A percentile compares a stretch with the other conserved stretches of the same genome.
These are phyloP conservation scores for Pythium monospermum DNA, from an alignment of 352 stramenopile species.

Conservation along the genomic window DNA sequence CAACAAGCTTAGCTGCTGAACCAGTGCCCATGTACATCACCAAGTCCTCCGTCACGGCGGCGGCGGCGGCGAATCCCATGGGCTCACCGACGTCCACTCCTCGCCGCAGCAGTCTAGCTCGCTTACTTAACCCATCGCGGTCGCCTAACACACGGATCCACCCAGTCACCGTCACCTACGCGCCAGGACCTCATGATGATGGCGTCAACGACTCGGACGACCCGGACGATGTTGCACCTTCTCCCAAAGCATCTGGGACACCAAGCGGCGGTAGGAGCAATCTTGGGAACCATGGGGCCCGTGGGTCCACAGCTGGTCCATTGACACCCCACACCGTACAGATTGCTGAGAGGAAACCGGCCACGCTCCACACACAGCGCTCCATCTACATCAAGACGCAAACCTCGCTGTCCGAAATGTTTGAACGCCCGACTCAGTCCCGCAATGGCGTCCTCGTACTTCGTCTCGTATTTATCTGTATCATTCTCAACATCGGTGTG, in stretches of 20 bases:
- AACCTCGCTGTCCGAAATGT: slow-evolving; percentile 33
- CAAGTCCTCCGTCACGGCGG: neutral
- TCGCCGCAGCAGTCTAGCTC: slow-evolving; percentile 7
- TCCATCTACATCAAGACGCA: slow-evolving; percentile 28
- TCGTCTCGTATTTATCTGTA: slow-evolving; percentile 42
- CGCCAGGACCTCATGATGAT: neutral
- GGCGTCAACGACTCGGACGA: neutral
- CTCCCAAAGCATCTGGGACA: neutral
- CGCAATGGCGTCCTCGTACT: slow-evolving; percentile 33
- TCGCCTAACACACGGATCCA: slow-evolving; percentile 8
- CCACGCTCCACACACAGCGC: slow-evolving; percentile 1
- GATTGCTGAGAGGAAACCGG: neutral
- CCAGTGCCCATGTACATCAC: neutral
- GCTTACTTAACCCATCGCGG: slow-evolving; percentile 1
- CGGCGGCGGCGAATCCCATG: too few relatives aligned
- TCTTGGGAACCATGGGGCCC: too few relatives aligned
- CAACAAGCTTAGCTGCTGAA: neutral
- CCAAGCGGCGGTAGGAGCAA: neutral
- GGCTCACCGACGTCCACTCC: neutral
- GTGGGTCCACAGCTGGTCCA: too few relatives aligned
- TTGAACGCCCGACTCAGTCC: slow-evolving; percentile 32
- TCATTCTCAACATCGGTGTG: slow-evolving; percentile 39
- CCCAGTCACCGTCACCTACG: slow-evolving; percentile 9
- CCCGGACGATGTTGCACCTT: neutral
- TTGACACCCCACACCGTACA: too few relatives aligned